These are phyloP conservation scores for Geosiphon pyriformis DNA, from an alignment of 192 early-diverging fungal species.

Conservation along the genomic window DNA sequence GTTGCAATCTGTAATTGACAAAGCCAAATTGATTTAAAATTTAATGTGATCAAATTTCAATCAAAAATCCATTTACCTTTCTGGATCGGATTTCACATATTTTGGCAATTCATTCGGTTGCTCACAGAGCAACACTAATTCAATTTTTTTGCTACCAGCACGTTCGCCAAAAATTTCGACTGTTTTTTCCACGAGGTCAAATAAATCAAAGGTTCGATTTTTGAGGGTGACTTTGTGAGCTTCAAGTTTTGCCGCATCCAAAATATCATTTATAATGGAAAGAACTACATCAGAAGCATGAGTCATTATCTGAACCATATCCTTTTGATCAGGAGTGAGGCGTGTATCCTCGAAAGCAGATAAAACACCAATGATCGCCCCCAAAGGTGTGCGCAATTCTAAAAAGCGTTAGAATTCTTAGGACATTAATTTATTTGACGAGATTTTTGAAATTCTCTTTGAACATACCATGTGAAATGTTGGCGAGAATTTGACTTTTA, in stretches of 20 bases:
- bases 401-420: neutral
- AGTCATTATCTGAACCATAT: conserved; percentile 41
- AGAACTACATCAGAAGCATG: conserved; percentile 36
- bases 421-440: neutral
- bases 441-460: neutral
- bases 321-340: conserved; percentile 34
- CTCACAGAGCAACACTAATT: conserved; percentile 40
- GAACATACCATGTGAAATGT: conserved; percentile 33
- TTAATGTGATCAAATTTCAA: too few relatives aligned
- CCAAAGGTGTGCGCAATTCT: conserved; percentile 31
- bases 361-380: conserved; percentile 38
- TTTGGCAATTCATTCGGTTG: conserved; percentile 43
- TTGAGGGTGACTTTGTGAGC: conserved; percentile 38
- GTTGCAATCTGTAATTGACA: too few relatives aligned
- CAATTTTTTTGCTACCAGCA: conserved; percentile 32
- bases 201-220: conserved; percentile 38
- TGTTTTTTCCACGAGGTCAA: conserved; percentile 35
- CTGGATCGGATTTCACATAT: conserved; percentile 27
- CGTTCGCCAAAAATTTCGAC: conserved; percentile 39
- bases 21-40: too few relatives aligned
- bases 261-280: conserved; percentile 36
- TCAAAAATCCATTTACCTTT: too few relatives aligned
- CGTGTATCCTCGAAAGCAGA: conserved; percentile 36
- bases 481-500: conserved; percentile 39
- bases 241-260: conserved; percentile 38